A percentile compares a stretch with the other conserved stretches of the same genome.
phyloP scores from a whole-genome alignment of 176 grass and related monocot genomes.

The Ampelocalamus luodianensis region DNA sequence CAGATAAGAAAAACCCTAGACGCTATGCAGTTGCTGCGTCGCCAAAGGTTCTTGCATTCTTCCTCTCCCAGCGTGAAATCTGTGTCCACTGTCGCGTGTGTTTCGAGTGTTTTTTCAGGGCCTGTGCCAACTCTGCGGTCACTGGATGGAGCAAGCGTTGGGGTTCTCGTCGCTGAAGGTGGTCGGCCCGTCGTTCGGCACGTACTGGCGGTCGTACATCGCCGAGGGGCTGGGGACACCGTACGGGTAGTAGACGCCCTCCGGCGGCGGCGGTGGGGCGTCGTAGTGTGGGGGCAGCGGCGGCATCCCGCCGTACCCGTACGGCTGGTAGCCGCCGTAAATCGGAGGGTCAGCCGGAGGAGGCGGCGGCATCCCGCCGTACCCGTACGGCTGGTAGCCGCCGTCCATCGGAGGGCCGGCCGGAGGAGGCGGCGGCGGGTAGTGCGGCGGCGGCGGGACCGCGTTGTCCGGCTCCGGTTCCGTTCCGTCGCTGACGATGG shows the following conservation, averaged over 20 bases:
- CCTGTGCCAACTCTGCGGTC: background rate
- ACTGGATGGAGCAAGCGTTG: slow-evolving; percentile 46
- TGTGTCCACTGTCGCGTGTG: too few relatives aligned
- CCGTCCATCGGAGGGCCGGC: too few relatives aligned
- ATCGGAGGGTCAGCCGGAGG: too few relatives aligned
- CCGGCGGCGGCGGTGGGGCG: background rate
- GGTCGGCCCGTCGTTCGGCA: slow-evolving; percentile 27
- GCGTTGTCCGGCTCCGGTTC: background rate
- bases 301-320: background rate
- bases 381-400: background rate
- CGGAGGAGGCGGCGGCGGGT: background rate
- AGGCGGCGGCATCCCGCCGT: background rate
- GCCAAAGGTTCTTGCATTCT: too few relatives aligned
- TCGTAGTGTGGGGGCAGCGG: background rate
- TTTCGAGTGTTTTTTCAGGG: too few relatives aligned
- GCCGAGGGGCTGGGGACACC: background rate
- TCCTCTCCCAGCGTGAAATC: too few relatives aligned
- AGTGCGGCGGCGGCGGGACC: background rate
- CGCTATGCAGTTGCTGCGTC: too few relatives aligned
- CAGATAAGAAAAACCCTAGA: too few relatives aligned
- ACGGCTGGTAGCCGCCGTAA: too few relatives aligned
- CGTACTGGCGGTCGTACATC: background rate
- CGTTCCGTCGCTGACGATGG: slow-evolving; percentile 2
- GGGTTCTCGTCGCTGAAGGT: slow-evolving; percentile 60
- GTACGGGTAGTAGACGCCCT: background rate